Evolutionary conservation across 345 rosid species (phyloP), one percentile per base, ranked within the genome.

Genomic region (Cardamine chenopodiifolia): DNA sequence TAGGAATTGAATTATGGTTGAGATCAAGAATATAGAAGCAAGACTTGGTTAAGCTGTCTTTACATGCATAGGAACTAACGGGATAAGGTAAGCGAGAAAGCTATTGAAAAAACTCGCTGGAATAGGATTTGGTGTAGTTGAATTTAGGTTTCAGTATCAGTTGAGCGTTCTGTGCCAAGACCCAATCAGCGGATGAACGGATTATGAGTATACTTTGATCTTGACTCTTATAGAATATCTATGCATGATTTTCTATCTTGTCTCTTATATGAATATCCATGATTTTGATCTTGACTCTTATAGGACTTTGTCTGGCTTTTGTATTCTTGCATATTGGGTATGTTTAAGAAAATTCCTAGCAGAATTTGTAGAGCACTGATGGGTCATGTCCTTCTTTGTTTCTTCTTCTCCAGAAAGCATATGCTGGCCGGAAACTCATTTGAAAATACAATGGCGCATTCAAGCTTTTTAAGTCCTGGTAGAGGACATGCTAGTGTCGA

Each of bases 351-450:
- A 32, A 73, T 66, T 47, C 42, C n/a, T 74, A 70, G 70, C 58
- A 62, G 54, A 68, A 34, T 35, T 61, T 55, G 37, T 71, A 22
- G 34, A 55, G 70, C 74, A 63, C 74, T 82, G 82, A 82, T 73
- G 55, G 34, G 42, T 78, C 79, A 56, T 71, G 53, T 42, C 52
- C 29, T 72, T 78, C 48, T 67, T 82, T 78, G 58, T 73, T 78
- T 82, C 77, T 76, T 78, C 83, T 78, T 79, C 81, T 83, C 63
- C 81, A 89, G 96, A 85, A 87, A 85, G 81, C 85, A 76, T 72
- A 68, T 71, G 73, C 66, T 52, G 68, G 87, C 80, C 80, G 86
- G 83, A 78, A 81, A 83, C 79, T 82, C 82, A 54, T 80, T 80
- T 78, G 90, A 83, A 74, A 69, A 83, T 44, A 70, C 87, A 28